phyloP scores from a whole-genome alignment of 2,329 filamentous ascomycete species.

The Aureobasidium sp. region DNA sequence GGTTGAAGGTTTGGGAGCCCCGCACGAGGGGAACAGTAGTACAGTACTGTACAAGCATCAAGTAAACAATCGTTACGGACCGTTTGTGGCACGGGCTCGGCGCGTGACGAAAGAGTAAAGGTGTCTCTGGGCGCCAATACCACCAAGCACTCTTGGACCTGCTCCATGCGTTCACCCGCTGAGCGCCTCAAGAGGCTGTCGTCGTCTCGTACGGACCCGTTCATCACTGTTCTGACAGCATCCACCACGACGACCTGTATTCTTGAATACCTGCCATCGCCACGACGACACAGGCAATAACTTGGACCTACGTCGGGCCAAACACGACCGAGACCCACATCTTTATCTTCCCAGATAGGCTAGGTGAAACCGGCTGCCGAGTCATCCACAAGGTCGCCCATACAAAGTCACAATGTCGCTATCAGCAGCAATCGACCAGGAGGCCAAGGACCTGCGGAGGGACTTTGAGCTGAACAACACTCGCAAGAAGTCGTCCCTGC shows the following conservation, averaged over 20 bases:
- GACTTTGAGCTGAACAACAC: slow-evolving; percentile 9
- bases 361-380: not conserved
- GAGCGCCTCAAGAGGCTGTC: not conserved
- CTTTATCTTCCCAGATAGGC: slow-evolving; percentile 2
- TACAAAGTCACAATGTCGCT: slow-evolving; percentile 13
- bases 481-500: slow-evolving; percentile 1
- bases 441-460: slow-evolving; percentile 14
- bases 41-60: not conserved
- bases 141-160: not conserved
- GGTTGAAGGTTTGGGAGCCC: not conserved
- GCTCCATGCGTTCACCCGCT: not conserved
- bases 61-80: not conserved
- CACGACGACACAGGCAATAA: not conserved
- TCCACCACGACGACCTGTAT: not conserved
- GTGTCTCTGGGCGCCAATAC: not conserved
- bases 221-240: slow-evolving; percentile 5
- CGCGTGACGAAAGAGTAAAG: not conserved
- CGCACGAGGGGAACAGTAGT: not conserved
- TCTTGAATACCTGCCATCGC: not conserved
- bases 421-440: slow-evolving; percentile 11
- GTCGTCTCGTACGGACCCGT: not conserved
- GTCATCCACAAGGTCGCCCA: not conserved
- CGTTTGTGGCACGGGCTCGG: not conserved
- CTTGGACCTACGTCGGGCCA: not conserved
- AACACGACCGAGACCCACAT: slow-evolving; percentile 13